Evolutionary conservation across 2,329 filamentous ascomycete genomes (phyloP), one percentile per base, ranked within the genome.

Genomic region (Penicillium sp.): DNA sequence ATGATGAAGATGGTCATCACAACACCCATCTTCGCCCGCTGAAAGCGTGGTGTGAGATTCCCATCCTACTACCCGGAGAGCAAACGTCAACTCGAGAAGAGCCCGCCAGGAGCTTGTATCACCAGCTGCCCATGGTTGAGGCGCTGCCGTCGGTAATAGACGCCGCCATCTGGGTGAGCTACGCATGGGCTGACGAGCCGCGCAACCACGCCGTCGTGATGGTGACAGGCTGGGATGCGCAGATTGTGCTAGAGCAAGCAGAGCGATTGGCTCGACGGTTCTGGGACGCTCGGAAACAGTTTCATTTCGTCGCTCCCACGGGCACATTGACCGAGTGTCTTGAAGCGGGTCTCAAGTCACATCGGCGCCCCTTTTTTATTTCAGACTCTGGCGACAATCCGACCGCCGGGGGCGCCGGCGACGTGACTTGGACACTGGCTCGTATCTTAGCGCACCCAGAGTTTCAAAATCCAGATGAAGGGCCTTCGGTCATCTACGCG

Each of bases 301-400:
- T 80, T 48, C 62, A 67, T n/a, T 79, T 80, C 40, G 77, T 77
- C 2, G 77, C 75, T 0, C 75, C 75, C 0, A 75, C 76, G 0
- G 76, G 74, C 0, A 70, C 71, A 0, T 73, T 76, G 38, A 57
- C 58, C 0, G 68, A 74, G 51, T 79, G 76, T 36, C 60, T 80
- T 0, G 73, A 78, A 46, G 56, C 62, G 0, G 77, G 76, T 0
- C 55, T 78, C 7, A 51, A 55, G 4, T 69, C 72, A 0, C 48
- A 58, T 1, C 61, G 66, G 12, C 67, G 68, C 6, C 77, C 77
- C 0, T 80, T 70, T 50, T 79, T 79, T 56, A 74, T 80, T 47
- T 79, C 76, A 0, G 77, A 79, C 57, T 79, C 76, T 1, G 77
- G 76, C 0, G 77, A 80, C 48, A 79, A 79, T 44, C 77, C 76